Evolutionary conservation across 2,329 filamentous ascomycete genomes (phyloP), one percentile per base, ranked within the genome.

Genomic region (Trichoderma lentiforme): DNA sequence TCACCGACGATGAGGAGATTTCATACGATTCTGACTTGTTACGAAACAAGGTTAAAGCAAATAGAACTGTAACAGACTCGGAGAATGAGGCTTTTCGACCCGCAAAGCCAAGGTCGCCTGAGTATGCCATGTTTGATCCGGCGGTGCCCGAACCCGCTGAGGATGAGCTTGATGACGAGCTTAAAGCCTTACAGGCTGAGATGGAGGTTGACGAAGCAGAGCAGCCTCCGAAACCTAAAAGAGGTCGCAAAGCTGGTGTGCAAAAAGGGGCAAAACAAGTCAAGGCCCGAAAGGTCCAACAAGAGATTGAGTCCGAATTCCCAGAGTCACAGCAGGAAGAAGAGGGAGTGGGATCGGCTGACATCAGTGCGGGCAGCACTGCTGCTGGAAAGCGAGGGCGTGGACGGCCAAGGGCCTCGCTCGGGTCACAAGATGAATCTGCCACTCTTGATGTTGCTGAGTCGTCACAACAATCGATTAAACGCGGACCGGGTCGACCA

Each of bases 81-180:
- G 76, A 80, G 43, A 79, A 80, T 39, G 73, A 77, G 32, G 74
- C 73, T 18, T 71, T 72, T 5, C 62, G 77, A 24, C 75, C 74
- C 36, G 18, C 24, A 53, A 36, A 28, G 24, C 72, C 79, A 56
- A 78, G 82, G 51, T 81, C 81, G 1, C 75, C 77, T 3, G 81
- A 84, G 36, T 86, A 84, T 73, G 83, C 83, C 72, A 88, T 89
- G 85, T 86, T 89, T 71, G 84, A 89, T 67, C 84, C 86, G 3
- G 75, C 78, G 1, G 84, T 85, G 8, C 78, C 79, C 0, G 80
- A 84, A 26, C 78, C 82, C 2, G 82, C 86, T 72, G 86, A 89
- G 14, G 83, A 79, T 0, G 84, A 80, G 6, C 80, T 89, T 4
- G 84, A 89, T 6, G 84, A 84, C 9, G 87, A 89, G 70, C 78